These are phyloP conservation scores for Datisca glomerata DNA, from an alignment of 306 rosid species.

Conservation along the genomic window DNA sequence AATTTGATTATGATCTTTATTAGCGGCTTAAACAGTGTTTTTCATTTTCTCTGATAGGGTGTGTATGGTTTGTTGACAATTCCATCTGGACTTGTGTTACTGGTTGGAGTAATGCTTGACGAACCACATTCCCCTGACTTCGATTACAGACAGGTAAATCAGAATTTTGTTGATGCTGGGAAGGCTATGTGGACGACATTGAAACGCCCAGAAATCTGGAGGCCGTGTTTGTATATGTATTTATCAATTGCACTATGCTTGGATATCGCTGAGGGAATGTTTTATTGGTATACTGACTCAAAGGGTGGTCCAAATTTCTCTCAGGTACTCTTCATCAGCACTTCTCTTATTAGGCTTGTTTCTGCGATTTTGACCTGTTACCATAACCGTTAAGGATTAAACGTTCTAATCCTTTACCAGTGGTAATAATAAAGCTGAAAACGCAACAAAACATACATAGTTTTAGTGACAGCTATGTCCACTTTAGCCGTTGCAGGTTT, in stretches of 20 bases:
- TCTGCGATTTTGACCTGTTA: too few relatives aligned
- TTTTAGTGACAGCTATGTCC: too few relatives aligned
- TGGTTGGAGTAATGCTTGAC: conserved; percentile 52
- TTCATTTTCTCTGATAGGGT: conserved; percentile 44
- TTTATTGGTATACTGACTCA: conserved; percentile 91
- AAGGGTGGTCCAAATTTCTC: conserved; percentile 75
- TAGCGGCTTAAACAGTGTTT: conserved; percentile 11
- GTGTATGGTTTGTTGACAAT: conserved; percentile 78
- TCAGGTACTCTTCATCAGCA: too few relatives aligned
- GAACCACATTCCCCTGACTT: conserved; percentile 54
- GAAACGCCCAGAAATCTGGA: conserved; percentile 66
- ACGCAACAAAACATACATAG: too few relatives aligned
- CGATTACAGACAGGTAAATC: conserved; percentile 56
- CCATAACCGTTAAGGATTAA: too few relatives aligned
- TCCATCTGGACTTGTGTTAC: conserved; percentile 63
- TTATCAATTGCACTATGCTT: conserved; percentile 69
- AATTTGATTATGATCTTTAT: conserved; percentile 3
- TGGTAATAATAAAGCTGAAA: too few relatives aligned
- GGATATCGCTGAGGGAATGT: conserved; percentile 76
- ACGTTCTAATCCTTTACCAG: too few relatives aligned
- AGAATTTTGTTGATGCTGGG: conserved; percentile 56
- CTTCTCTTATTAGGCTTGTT: too few relatives aligned
- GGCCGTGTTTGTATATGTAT: conserved; percentile 85
- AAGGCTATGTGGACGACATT: conserved; percentile 79
- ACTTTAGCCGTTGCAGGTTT: too few relatives aligned